phyloP scores from a whole-genome alignment of 805 yeast genomes.

The Yarrowia sp. region DNA sequence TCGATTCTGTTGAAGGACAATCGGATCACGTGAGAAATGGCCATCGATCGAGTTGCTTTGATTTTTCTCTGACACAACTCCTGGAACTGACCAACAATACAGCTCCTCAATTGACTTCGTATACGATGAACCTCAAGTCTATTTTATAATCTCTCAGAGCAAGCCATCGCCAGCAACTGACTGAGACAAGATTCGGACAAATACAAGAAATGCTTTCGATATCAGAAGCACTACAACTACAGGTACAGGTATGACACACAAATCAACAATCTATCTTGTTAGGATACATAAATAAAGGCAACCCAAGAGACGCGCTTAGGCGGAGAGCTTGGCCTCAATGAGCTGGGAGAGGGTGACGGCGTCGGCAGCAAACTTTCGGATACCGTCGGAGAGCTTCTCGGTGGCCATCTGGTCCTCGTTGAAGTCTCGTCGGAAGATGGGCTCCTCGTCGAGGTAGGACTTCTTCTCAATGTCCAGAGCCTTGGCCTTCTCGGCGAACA shows the following conservation, averaged over 20 bases:
- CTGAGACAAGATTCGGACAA: too few species aligned
- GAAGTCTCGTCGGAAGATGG: conserved; percentile 85
- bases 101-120: background rate
- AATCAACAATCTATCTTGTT: conserved; percentile 33
- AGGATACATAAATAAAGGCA: conserved; percentile 35
- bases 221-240: background rate
- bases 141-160: background rate
- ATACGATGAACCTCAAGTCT: background rate
- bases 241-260: background rate
- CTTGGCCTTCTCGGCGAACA: conserved; percentile 72
- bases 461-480: conserved; percentile 69
- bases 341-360: conserved; percentile 70
- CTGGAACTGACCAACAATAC: background rate
- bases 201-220: too few species aligned
- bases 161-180: background rate
- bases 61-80: background rate
- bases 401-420: conserved; percentile 99
- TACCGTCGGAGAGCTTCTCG: conserved; percentile 97
- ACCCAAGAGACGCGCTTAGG: conserved; percentile 21
- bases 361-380: conserved; percentile 95
- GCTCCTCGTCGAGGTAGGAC: conserved; percentile 81
- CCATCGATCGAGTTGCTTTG: too few species aligned
- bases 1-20: background rate
- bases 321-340: conserved; percentile 41
- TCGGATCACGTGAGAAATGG: too few species aligned